Evolutionary conservation across 108 stramenopile species (phyloP).

Genomic region (Nitzschia palea): DNA sequence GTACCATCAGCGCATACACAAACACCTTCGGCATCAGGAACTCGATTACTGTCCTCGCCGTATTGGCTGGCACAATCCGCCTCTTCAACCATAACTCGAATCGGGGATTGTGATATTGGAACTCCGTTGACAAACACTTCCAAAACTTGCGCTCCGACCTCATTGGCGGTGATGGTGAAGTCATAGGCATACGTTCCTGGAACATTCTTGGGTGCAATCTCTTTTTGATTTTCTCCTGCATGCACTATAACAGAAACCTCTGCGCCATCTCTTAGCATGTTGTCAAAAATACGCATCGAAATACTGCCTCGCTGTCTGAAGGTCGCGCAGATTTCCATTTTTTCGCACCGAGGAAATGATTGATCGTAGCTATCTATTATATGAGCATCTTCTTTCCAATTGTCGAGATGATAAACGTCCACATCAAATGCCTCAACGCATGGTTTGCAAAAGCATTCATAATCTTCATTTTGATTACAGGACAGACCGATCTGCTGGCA

Average conservation of each 20-base stretch:
- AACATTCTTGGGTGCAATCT: not conserved
- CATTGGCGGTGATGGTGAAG: conserved; percentile 7
- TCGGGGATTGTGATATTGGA: conserved; percentile 34
- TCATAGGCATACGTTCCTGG: conserved; percentile 5
- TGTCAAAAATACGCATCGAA: conserved; percentile 17
- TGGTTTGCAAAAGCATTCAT: conserved; percentile 30
- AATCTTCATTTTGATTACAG: conserved; percentile 7
- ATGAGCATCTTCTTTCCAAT: not conserved
- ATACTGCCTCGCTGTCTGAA: conserved; percentile 3
- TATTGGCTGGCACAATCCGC: not conserved
- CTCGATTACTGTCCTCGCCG: not conserved
- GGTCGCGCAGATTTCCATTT: conserved; percentile 29
- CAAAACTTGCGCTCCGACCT: conserved; percentile 13
- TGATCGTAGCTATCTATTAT: not conserved
- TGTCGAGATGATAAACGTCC: conserved; percentile 18
- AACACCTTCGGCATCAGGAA: conserved; percentile 5
- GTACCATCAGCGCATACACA: conserved; percentile 14
- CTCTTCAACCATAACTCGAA: conserved; percentile 25
- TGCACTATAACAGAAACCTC: not conserved
- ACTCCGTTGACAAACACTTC: conserved; percentile 27
- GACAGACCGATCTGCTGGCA: not conserved
- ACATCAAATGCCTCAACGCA: conserved; percentile 38
- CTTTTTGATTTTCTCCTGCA: not conserved
- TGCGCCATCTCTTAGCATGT: conserved; percentile 6
- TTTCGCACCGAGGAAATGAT: conserved; percentile 18